Evolutionary conservation across 1,284 basidiomycete species (phyloP), one percentile per base, ranked within the genome.

Genomic region (Rhodotorula sp.): DNA sequence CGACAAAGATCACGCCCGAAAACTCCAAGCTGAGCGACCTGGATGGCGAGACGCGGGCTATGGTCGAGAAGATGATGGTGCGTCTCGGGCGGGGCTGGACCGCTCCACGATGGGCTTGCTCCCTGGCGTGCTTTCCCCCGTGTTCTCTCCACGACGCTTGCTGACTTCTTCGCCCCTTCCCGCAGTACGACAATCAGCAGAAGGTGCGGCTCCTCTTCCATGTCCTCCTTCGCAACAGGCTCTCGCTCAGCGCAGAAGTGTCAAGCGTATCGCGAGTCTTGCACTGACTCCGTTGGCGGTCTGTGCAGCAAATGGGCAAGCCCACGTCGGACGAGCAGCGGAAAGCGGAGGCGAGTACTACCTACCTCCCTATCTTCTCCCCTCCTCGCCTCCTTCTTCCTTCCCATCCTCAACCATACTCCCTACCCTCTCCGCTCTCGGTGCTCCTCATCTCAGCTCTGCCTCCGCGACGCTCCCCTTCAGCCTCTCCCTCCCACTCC

Each of bases 31-130:
- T 99, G 66, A 92, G 93, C 79, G 97, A 99, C 79, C 86, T 99
- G 44, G 97, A 99, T 79, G 91, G 90, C 32, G 93, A 95, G 81
- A 94, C 93, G 5, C 91, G 96, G 77, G 93, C 92, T 0, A 93
- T 99, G 92, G 97, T 99, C 0, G 97, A 99, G 83, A 99, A 99
- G 85, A 99, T 99, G 97, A 99, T 99, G 96, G 95, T 94, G 83
- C 78, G 90, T 80, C 4, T 8, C n/a, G n/a, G n/a, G n/a, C n/a
- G n/a, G n/a, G n/a, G n/a, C n/a, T n/a, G n/a, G n/a, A n/a, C n/a
- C n/a, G n/a, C 53, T 2, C 29, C 51, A 21, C 51, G 27, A 27
- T n/a, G 29, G 17, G 13, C 32, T 32, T 6, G n/a, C 29, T 44
- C 15, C 44, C n/a, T 27, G 21, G 2, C 17, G 29, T n/a, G 41